Base-by-base conservation (phyloP, 768 basidiomycete genomes). In the Podaxis sp. region DNA sequence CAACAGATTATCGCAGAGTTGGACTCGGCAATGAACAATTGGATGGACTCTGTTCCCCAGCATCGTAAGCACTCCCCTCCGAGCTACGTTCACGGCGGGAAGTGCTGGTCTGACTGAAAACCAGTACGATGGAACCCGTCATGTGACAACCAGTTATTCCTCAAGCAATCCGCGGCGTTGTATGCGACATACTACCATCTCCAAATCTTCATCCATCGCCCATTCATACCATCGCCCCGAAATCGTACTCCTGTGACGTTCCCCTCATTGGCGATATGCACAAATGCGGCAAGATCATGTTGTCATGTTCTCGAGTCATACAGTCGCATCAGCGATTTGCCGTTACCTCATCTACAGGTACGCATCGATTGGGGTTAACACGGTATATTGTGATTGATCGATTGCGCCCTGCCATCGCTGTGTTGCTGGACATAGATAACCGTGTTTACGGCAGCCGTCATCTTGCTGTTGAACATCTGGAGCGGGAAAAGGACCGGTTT, bases 261-360 rank as follows among this genome's bases (percentile, higher is more conserved):
- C 55, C 87, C 89, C 76, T 69, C 92, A 0, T 77, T 94, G 36
- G 90, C 90, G 0, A 93, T 95, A 58, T 94, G 92, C 72, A 86
- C 88, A n/a, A 94, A 93, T 64, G 87, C 93, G 0, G 90, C 93
- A 1, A 80, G 91, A 7, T 91, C 90, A 1, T 88, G 84, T 63
- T 84, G 83, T 42, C 90, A 89, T 69, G 82, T 95, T 30, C 72
- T 90, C 19, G 90, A 93, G 74, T 65, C 75, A 57, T 76, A 78
- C 65, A 74, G 79, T 53, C 73, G 69, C 63, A 72, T 76, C 11
- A 69, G 73, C 28, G 62, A 68, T 4, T 63, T 77, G 39, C 77
- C 77, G 2, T 54, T 77, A 49, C 73, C 77, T 4, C 67, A 71
- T 5, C 42, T 78, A 38, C 78, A 80, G 72, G 82, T 80, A 67